Percentiles rank a stretch among this genome's conserved stretches.
Evolutionary conservation across 2,329 filamentous ascomycete genomes (phyloP).

Genomic region (Botrytis cinerea): DNA sequence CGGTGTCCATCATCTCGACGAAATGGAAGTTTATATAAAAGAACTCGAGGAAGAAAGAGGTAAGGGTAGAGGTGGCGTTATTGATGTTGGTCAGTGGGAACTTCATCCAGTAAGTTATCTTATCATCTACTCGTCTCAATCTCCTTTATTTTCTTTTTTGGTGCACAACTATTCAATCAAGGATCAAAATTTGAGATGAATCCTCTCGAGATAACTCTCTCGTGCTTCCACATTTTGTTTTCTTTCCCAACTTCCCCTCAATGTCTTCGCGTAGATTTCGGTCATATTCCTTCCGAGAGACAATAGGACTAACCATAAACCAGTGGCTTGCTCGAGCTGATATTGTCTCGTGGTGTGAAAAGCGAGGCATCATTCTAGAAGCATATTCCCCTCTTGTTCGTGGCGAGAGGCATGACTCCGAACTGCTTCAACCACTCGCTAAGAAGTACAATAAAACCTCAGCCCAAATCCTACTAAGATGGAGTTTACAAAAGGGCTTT

Average conservation of each 20-base stretch:
- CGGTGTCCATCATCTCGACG: constrained; percentile 62
- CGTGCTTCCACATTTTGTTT: neutral
- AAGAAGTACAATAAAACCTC: constrained; percentile 73
- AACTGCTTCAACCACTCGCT: constrained; percentile 62
- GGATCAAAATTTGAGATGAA: neutral
- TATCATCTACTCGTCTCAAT: neutral
- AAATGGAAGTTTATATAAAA: constrained; percentile 59
- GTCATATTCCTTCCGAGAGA: neutral
- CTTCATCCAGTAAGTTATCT: constrained; percentile 62
- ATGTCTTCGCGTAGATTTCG: neutral
- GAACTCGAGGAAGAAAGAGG: constrained; percentile 63
- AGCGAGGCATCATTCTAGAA: constrained; percentile 63
- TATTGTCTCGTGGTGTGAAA: constrained; percentile 74
- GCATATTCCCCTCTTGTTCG: constrained; percentile 63
- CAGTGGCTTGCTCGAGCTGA: constrained; percentile 75
- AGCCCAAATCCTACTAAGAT: constrained; percentile 78
- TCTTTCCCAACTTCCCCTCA: neutral
- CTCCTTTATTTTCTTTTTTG: too few species aligned
- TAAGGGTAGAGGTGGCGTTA: constrained; percentile 65
- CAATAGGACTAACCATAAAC: neutral
- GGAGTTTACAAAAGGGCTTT: constrained; percentile 77
- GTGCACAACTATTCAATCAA: neutral
- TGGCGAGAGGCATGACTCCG: constrained; percentile 71
- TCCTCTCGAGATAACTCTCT: neutral
- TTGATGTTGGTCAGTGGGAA: constrained; percentile 87